Evolutionary conservation across 345 rosid genomes (phyloP), one percentile per base, ranked within the genome.

Genomic region (Luvunga scandens): DNA sequence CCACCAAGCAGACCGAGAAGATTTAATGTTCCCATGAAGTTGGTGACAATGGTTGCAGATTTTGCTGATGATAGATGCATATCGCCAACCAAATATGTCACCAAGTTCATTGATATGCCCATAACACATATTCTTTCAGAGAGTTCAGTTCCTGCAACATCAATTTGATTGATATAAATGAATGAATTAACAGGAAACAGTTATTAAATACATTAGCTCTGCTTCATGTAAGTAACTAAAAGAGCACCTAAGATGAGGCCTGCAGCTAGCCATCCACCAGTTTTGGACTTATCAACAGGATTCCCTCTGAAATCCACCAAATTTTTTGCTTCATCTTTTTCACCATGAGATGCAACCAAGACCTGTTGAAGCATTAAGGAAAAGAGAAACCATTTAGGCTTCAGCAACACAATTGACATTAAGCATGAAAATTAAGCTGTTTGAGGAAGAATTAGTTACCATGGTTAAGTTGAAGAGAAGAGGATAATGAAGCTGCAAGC

Each of bases 231-330:
- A 42, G 57, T 0, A n/a, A 69, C 34, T 50, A 1, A 61, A 1
- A 9, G 78, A 4, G 50, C 69, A 95, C 98, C 98, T 83, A 95
- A 78, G 78, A 93, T 95, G 66, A 95, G 87, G 65, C 95, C 98
- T n/a, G 98, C 95, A 30, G 89, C 94, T 19, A 93, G 84, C 98
- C 98, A 92, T 77, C 98, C 97, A 22, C 98, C 98, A 48, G 92
- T 91, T 84, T 84, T 90, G 22, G 92, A 84, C 79, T 90, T 91
- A 83, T 92, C 98, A 12, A 62, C 94, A 0, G 88, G 94, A 16
- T 90, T 86, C 76, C 98, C 98, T 79, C 78, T 71, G 73, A 81
- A 91, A 79, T 95, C 90, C 5, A 90, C 87, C 2, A 81, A 81
- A 27, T 76, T 59, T 66, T 83, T 92, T 1, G 77, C 84, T 31